Evolutionary conservation across 2,329 filamentous ascomycete species (phyloP).

Genomic region (Chaetomium olivaceum): DNA sequence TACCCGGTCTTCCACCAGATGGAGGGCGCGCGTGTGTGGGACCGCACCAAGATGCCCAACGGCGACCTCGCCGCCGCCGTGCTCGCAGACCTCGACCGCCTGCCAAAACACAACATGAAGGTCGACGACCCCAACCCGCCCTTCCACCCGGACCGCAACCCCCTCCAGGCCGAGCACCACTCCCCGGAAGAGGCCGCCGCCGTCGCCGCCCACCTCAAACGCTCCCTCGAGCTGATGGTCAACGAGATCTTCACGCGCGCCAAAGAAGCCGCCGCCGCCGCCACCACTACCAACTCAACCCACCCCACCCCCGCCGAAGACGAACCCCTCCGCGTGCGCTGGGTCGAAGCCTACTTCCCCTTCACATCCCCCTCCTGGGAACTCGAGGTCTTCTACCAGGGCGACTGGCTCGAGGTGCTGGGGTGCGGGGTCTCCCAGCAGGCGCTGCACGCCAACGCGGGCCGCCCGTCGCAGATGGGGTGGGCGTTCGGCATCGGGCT

Average conservation of each 20-base stretch:
- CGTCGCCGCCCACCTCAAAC: conserved; percentile 81
- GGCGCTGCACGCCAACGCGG: conserved; percentile 74
- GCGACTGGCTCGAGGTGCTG: conserved; percentile 92
- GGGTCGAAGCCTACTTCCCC: conserved; percentile 97
- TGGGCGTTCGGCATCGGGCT: conserved; percentile 97
- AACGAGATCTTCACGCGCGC: conserved; percentile 84
- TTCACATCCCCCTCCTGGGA: conserved; percentile 97
- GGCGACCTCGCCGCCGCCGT: conserved; percentile 66
- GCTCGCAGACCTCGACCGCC: conserved; percentile 65
- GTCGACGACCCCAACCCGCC: conserved; percentile 84
- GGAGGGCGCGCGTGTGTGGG: conserved; percentile 92
- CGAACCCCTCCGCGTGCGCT: conserved; percentile 81
- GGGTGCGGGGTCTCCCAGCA: conserved; percentile 92
- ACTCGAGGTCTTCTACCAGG: conserved; percentile 90
- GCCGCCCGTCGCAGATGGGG: conserved; percentile 71
- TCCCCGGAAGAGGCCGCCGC: conserved; percentile 76
- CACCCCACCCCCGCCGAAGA: not conserved
- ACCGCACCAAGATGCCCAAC: conserved; percentile 60
- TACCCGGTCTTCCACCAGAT: conserved; percentile 99
- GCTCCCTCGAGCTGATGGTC: conserved; percentile 85
- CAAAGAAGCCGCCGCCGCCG: conserved; percentile 59
- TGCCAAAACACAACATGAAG: conserved; percentile 72
- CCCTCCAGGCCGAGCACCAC: conserved; percentile 73
- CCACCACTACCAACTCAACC: conserved; percentile 23
- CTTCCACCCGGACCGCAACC: conserved; percentile 76